phyloP scores from a whole-genome alignment of 495 filamentous ascomycete species.

The Neurospora sp. region DNA sequence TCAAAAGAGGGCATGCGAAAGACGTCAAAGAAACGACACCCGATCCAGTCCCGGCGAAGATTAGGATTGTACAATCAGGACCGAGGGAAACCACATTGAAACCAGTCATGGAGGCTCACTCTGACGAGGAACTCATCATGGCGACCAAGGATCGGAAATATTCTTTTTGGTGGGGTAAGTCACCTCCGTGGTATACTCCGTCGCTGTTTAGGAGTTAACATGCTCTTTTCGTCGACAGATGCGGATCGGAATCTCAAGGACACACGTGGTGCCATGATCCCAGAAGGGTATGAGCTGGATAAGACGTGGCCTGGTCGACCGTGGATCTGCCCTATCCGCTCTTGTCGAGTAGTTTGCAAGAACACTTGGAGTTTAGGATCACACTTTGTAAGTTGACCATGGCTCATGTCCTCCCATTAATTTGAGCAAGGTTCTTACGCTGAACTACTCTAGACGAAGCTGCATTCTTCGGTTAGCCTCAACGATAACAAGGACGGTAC shows the following conservation, averaged over 20 bases:
- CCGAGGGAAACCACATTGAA: background rate
- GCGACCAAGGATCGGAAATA: background rate
- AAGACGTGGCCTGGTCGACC: constrained; percentile 1
- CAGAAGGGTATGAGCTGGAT: constrained; percentile 16
- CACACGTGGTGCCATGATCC: constrained; percentile 12
- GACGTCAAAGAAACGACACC: background rate
- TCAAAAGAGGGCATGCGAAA: background rate
- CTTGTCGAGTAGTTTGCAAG: constrained; percentile 8
- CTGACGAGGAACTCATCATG: background rate
- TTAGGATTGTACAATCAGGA: background rate
- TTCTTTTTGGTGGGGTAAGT: background rate
- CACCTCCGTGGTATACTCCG: background rate
- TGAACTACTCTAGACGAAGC: background rate
- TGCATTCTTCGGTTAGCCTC: constrained; percentile 15
- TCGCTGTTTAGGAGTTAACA: background rate
- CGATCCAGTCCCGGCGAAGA: background rate
- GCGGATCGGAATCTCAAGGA: background rate
- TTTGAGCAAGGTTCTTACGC: background rate
- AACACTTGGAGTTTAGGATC: constrained; percentile 8
- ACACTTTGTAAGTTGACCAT: constrained; percentile 16
- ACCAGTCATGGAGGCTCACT: background rate
- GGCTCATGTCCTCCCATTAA: background rate
- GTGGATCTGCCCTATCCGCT: constrained; percentile 19
- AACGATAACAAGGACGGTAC: constrained; percentile 33
- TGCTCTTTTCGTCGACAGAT: background rate